A percentile compares a stretch with the other conserved stretches of the same genome.
Evolutionary conservation across 2,329 filamentous ascomycete species (phyloP).

Genomic region (Ascochyta koolunga): DNA sequence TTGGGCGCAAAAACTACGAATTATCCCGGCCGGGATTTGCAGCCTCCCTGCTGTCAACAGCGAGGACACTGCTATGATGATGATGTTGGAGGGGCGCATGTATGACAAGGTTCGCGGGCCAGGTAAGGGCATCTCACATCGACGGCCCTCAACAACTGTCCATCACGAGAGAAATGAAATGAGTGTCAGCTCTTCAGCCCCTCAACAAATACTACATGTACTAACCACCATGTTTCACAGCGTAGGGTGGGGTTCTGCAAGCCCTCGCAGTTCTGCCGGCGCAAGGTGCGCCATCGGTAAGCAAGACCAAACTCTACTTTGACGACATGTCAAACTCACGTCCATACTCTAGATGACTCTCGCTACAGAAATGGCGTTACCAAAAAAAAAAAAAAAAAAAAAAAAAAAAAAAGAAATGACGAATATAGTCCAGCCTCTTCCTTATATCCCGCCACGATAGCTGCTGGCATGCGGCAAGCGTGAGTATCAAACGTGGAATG

Average conservation of each 20-base stretch:
- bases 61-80: not conserved
- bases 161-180: slow-evolving; percentile 6
- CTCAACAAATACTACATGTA: slow-evolving; percentile 8
- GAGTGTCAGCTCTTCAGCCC: slow-evolving; percentile 1
- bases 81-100: slow-evolving; percentile 4
- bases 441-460: slow-evolving; percentile 13
- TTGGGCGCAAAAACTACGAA: not conserved
- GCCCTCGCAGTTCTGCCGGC: slow-evolving; percentile 5
- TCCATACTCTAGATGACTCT: not conserved
- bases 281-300: slow-evolving; percentile 7
- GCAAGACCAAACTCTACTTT: slow-evolving; percentile 10
- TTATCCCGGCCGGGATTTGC: not conserved
- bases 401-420: too few species aligned
- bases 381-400: too few species aligned
- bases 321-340: not conserved
- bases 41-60: slow-evolving; percentile 11
- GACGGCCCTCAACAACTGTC: not conserved
- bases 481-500: slow-evolving; percentile 18
- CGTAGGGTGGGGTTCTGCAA: slow-evolving; percentile 2
- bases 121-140: slow-evolving; percentile 11
- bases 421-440: not conserved
- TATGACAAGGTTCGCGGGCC: slow-evolving; percentile 5
- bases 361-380: not conserved
- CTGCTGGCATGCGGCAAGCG: slow-evolving; percentile 13
- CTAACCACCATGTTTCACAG: slow-evolving; percentile 4